A percentile compares a stretch with the other conserved stretches of the same genome.
These are phyloP conservation scores for Solanum acaule DNA, from an alignment of 257 asterid species.

Conservation along the genomic window DNA sequence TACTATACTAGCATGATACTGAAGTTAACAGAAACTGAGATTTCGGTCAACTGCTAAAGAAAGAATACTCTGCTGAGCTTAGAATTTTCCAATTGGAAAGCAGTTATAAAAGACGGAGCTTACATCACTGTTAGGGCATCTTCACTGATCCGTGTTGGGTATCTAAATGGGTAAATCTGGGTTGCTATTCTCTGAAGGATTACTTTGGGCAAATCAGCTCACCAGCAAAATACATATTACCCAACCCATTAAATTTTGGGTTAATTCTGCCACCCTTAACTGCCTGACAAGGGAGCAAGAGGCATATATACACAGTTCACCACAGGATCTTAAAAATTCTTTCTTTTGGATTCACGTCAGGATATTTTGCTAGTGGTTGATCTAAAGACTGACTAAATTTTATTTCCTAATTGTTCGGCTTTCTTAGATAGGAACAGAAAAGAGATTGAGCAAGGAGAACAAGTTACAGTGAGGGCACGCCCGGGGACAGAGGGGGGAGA, in stretches of 20 bases:
- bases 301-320: neutral
- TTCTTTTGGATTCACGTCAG: neutral
- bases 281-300: neutral
- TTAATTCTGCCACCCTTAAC: neutral
- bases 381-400: neutral
- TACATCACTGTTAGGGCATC: neutral
- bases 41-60: neutral
- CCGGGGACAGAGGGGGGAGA: neutral
- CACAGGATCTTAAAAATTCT: neutral
- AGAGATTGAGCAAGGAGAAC: neutral
- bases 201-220: neutral
- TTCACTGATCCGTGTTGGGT: neutral
- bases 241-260: neutral
- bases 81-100: neutral
- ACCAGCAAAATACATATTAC: neutral
- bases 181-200: neutral
- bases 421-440: neutral
- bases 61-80: neutral
- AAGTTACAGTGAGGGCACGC: neutral
- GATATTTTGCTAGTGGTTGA: neutral
- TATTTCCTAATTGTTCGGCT: neutral
- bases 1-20: neutral
- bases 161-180: neutral
- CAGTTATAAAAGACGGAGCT: neutral
- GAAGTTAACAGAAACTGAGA: neutral